Evolutionary conservation across 2,329 filamentous ascomycete genomes (phyloP).

Genomic region (Cytospora piceicola): DNA sequence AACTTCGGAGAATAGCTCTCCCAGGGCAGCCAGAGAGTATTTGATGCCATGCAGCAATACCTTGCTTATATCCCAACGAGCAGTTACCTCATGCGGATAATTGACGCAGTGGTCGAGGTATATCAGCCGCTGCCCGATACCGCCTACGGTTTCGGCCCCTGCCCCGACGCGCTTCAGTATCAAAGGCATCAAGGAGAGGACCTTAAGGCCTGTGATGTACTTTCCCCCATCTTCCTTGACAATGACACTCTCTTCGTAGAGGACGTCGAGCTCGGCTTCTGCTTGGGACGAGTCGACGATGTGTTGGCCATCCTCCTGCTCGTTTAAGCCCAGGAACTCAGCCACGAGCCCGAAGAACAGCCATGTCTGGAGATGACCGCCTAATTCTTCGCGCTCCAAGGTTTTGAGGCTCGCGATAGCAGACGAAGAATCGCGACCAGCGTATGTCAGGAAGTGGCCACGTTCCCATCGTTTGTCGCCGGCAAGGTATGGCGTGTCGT

Average conservation of each 20-base stretch:
- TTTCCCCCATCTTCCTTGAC: constrained; percentile 21
- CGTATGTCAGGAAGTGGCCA: constrained; percentile 36
- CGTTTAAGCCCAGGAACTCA: constrained; percentile 38
- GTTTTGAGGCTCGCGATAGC: constrained; percentile 32
- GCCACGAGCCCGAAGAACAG: constrained; percentile 40
- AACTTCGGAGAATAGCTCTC: constrained; percentile 34
- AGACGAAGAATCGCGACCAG: constrained; percentile 30
- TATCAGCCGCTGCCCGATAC: background rate
- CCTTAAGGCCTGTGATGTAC: constrained; percentile 16
- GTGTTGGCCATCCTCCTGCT: constrained; percentile 28
- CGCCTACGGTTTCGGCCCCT: background rate
- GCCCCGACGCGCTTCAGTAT: background rate
- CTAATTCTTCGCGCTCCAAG: constrained; percentile 33
- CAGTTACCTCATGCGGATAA: background rate
- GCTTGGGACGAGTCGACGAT: constrained; percentile 15
- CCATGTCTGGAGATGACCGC: constrained; percentile 41
- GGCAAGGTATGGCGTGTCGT: constrained; percentile 8
- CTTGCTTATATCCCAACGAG: too few species aligned
- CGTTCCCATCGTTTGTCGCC: constrained; percentile 36
- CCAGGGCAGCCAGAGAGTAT: constrained; percentile 38
- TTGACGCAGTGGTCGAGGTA: background rate
- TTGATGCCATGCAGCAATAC: constrained; percentile 32
- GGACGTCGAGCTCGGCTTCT: constrained; percentile 28
- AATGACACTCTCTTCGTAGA: constrained; percentile 27
- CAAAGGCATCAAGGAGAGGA: background rate